phyloP scores from a whole-genome alignment of 805 yeast species.

The Metschnikowia chrysomelidarum region DNA sequence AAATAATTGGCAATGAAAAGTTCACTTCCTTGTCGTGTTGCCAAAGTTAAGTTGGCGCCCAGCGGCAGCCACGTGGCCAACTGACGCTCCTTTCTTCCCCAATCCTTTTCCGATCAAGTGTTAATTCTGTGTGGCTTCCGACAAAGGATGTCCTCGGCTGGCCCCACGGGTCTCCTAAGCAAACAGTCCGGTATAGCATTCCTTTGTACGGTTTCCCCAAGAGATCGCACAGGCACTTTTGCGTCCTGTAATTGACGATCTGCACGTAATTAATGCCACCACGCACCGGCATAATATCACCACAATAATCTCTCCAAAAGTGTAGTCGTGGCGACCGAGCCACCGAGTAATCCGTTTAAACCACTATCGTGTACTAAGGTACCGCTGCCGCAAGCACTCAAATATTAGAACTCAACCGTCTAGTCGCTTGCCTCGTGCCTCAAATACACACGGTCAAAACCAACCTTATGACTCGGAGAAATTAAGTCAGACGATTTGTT shows the following conservation, averaged over 20 bases:
- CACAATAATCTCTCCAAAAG: constrained; percentile 69
- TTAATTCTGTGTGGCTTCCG: constrained; percentile 47
- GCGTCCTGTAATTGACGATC: constrained; percentile 47
- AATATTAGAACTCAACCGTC: constrained; percentile 49
- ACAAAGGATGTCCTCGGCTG: constrained; percentile 89
- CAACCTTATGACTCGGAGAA: constrained; percentile 62
- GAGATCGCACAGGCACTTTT: constrained; percentile 26
- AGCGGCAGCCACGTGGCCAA: constrained; percentile 87
- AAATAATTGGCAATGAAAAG: constrained; percentile 36
- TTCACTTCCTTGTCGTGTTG: constrained; percentile 46
- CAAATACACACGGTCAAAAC: constrained; percentile 76
- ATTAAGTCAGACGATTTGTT: constrained; percentile 87
- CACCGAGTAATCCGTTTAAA: constrained; percentile 78
- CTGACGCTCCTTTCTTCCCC: constrained; percentile 81
- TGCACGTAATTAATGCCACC: constrained; percentile 74
- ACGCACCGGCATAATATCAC: constrained; percentile 85
- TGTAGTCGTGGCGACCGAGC: constrained; percentile 88
- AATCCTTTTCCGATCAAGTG: constrained; percentile 45
- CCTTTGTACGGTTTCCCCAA: constrained; percentile 27
- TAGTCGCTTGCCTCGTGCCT: constrained; percentile 88
- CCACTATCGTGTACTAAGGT: constrained; percentile 49
- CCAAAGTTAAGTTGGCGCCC: constrained; percentile 88
- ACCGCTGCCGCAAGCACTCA: not conserved
- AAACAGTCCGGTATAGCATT: constrained; percentile 33
- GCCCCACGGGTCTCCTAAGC: constrained; percentile 80